Evolutionary conservation across 805 yeast genomes (phyloP), one percentile per base, ranked within the genome.

Genomic region (Starmerella powellii): DNA sequence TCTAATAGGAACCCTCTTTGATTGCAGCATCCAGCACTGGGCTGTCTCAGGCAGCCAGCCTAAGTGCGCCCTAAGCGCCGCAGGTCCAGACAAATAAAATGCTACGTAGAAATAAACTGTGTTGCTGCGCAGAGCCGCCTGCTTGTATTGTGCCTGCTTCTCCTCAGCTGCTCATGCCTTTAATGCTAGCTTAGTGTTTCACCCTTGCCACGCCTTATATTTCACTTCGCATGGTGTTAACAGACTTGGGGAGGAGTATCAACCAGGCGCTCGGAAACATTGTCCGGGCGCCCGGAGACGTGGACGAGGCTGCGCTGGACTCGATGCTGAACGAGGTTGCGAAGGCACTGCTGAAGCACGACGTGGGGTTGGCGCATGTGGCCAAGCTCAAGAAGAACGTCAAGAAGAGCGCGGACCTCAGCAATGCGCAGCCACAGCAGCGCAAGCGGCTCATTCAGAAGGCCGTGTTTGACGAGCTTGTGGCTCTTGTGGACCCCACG

Each of bases 401-500:
- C 52, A 76, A 75, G 55, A 56, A 65, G 31, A 73, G 71, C 31
- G 68, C 84, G 38, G 69, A 72, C 41, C 64, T 65, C 23, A 68
- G 68, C 20, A 70, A 73, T 12, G 73, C 73, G n/a, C 66, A 70
- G 32, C 67, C 70, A 17, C 67, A 65, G 13, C 85, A 84, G 60
- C 80, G 84, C 53, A 84, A 83, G 62, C 78, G 81, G 57, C 60
- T 86, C 15, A 68, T 80, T 29, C 97, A 91, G 58, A 88, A 88
- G 61, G 81, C 93, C 15, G 93, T 91, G 33, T 91, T 81, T 63
- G 98, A 91, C 58, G 96, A 91, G 64, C 70, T 91, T 33, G 82
- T 87, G 55, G 76, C 73, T 6, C 68, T 91, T 31, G 95, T 91
- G 19, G 96, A 87, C 56, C 80, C 78, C 37, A 52, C 60, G 6